These are phyloP conservation scores for Hordeum pubiflorum DNA, from an alignment of 202 grass and related monocot species.

Conservation along the genomic window DNA sequence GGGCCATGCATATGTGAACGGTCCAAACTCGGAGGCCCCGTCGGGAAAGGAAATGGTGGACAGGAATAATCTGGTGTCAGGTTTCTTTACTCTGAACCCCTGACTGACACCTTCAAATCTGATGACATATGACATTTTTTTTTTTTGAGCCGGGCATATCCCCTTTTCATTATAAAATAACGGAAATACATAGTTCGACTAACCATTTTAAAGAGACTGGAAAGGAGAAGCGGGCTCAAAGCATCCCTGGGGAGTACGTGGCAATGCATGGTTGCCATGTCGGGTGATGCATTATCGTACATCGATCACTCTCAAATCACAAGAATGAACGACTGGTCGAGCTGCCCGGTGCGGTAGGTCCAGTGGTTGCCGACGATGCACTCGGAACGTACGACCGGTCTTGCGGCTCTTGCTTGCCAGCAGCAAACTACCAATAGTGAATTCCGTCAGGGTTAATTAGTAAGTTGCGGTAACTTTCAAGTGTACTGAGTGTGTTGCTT, in stretches of 20 bases:
- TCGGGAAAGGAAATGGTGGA: not conserved
- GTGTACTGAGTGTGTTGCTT: not conserved
- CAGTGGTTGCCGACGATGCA: slow-evolving; percentile 11
- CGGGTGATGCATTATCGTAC: not conserved
- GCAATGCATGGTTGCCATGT: not conserved
- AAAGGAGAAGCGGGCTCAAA: too few species aligned
- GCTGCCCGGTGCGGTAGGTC: slow-evolving; percentile 19
- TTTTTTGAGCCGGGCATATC: too few species aligned
- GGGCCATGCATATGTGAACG: not conserved
- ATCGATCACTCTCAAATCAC: slow-evolving; percentile 11
- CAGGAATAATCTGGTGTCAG: not conserved
- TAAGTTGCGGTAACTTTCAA: not conserved
- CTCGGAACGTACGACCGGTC: not conserved
- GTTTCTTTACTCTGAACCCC: not conserved
- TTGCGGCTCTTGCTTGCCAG: not conserved
- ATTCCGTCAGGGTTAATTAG: not conserved
- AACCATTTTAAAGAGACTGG: too few species aligned
- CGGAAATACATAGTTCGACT: too few species aligned
- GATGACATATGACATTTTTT: not conserved
- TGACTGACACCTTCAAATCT: not conserved
- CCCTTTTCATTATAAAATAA: too few species aligned
- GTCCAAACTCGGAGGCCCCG: not conserved
- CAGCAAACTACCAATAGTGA: not conserved
- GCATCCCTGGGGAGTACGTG: too few species aligned
- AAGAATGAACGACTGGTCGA: not conserved